A percentile compares a stretch with the other conserved stretches of the same genome.
These are phyloP conservation scores for Hygrophila difformis DNA, from an alignment of 257 asterid genomes.

Conservation along the genomic window DNA sequence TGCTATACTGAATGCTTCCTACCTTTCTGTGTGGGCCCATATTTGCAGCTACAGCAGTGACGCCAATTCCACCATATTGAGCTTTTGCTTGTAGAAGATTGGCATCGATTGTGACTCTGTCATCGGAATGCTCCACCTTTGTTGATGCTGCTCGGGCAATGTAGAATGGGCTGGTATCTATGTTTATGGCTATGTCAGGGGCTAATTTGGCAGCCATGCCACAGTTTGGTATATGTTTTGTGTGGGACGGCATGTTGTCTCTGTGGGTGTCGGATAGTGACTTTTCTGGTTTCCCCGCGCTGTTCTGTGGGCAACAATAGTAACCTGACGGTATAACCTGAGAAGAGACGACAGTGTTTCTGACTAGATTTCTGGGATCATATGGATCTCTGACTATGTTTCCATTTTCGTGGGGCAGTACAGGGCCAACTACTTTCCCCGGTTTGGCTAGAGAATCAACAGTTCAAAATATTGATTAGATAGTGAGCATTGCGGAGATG, in stretches of 20 bases:
- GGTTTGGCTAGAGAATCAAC: not conserved
- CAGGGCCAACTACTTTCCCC: not conserved
- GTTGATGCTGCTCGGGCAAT: slow-evolving; percentile 36
- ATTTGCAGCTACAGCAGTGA: slow-evolving; percentile 11
- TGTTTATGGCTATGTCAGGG: slow-evolving; percentile 28
- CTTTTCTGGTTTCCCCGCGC: slow-evolving; percentile 38
- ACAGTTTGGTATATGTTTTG: slow-evolving; percentile 46
- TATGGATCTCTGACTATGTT: slow-evolving; percentile 9
- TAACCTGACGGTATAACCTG: not conserved
- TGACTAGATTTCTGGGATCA: slow-evolving; percentile 9
- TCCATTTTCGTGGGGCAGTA: slow-evolving; percentile 9
- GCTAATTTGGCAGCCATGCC: slow-evolving; percentile 55
- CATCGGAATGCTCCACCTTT: slow-evolving; percentile 9
- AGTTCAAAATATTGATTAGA: not conserved
- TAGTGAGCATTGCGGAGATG: not conserved
- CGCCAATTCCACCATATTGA: slow-evolving; percentile 39
- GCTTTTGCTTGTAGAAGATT: not conserved
- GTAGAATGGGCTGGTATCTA: slow-evolving; percentile 12
- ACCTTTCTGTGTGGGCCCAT: slow-evolving; percentile 32
- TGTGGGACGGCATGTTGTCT: slow-evolving; percentile 18
- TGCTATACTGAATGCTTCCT: slow-evolving; percentile 10
- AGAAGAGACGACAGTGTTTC: not conserved
- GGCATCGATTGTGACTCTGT: not conserved
- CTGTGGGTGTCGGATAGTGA: slow-evolving; percentile 23
- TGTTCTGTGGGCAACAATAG: slow-evolving; percentile 21